phyloP scores from a whole-genome alignment of 305 asterid genomes.

The Nicotiana rustica region DNA sequence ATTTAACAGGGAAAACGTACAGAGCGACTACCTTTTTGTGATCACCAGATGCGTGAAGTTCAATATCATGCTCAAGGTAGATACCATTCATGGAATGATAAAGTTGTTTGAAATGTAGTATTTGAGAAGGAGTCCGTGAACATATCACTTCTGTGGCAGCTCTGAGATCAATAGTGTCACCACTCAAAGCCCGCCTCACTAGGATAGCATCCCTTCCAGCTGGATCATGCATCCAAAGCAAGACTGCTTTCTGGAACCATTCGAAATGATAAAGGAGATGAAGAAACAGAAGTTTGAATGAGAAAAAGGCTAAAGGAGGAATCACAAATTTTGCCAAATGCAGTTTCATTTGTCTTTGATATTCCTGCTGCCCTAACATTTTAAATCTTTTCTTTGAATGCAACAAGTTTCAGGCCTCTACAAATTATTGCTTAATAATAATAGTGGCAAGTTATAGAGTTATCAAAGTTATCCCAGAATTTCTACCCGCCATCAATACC shows the following conservation, averaged over 20 bases:
- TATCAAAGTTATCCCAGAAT: not conserved
- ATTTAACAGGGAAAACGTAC: conserved; percentile 33
- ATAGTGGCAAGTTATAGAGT: not conserved
- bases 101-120: conserved; percentile 75
- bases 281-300: not conserved
- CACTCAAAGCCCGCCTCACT: conserved; percentile 63
- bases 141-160: conserved; percentile 92
- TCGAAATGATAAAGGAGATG: conserved; percentile 2
- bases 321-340: not conserved
- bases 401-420: conserved; percentile 7
- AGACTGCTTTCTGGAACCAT: conserved; percentile 72
- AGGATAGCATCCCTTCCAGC: conserved; percentile 80
- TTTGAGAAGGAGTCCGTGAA: conserved; percentile 86
- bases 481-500: conserved; percentile 50
- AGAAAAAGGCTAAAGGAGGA: conserved; percentile 11
- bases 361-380: not conserved
- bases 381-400: not conserved
- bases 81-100: conserved; percentile 63
- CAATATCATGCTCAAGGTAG: conserved; percentile 85
- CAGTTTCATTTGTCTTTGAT: conserved; percentile 7
- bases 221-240: conserved; percentile 94
- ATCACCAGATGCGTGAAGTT: conserved; percentile 70
- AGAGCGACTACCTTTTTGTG: conserved; percentile 66
- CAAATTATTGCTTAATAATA: not conserved
- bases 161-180: conserved; percentile 53